These are phyloP conservation scores for Metarhizium rileyi DNA, from an alignment of 2,329 filamentous ascomycete genomes.

Conservation along the genomic window DNA sequence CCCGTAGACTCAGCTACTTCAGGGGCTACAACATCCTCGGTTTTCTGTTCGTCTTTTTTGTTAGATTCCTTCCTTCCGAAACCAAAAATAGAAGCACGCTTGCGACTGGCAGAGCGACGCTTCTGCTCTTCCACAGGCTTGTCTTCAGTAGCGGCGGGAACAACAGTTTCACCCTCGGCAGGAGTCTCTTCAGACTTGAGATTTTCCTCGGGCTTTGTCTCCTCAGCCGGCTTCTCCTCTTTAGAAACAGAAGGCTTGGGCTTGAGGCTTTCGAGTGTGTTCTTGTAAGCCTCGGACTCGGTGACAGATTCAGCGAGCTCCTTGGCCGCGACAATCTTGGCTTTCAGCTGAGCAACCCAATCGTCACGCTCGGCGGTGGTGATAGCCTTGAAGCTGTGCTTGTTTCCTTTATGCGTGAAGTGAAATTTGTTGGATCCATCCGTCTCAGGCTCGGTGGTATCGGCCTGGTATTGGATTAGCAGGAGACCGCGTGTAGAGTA, in stretches of 20 bases:
- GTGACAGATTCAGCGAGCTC: conserved; percentile 62
- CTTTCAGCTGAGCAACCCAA: conserved; percentile 80
- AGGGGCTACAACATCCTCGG: conserved; percentile 22
- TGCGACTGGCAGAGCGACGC: conserved; percentile 54
- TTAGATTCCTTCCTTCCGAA: conserved; percentile 43
- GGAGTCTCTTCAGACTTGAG: conserved; percentile 26
- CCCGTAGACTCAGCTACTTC: conserved; percentile 25
- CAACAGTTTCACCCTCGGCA: conserved; percentile 17
- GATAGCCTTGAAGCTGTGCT: conserved; percentile 86
- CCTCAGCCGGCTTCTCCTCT: conserved; percentile 22
- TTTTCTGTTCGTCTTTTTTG: conserved; percentile 24
- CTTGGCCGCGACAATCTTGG: conserved; percentile 78
- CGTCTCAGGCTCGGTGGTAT: conserved; percentile 60
- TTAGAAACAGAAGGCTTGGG: conserved; percentile 27
- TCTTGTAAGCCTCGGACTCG: conserved; percentile 82
- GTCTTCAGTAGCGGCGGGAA: conserved; percentile 22
- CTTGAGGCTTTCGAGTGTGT: conserved; percentile 62
- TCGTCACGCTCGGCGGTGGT: conserved; percentile 72
- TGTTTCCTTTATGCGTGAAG: conserved; percentile 76
- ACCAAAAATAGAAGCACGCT: conserved; percentile 56
- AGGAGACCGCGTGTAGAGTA: not conserved
- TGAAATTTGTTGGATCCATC: conserved; percentile 75
- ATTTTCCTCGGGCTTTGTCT: conserved; percentile 22
- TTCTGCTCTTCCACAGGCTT: conserved; percentile 42
- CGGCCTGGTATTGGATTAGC: conserved; percentile 31